Percentiles rank a stretch among this genome's conserved stretches.
These are phyloP conservation scores for Mangifera indica DNA, from an alignment of 345 rosid species.

Conservation along the genomic window DNA sequence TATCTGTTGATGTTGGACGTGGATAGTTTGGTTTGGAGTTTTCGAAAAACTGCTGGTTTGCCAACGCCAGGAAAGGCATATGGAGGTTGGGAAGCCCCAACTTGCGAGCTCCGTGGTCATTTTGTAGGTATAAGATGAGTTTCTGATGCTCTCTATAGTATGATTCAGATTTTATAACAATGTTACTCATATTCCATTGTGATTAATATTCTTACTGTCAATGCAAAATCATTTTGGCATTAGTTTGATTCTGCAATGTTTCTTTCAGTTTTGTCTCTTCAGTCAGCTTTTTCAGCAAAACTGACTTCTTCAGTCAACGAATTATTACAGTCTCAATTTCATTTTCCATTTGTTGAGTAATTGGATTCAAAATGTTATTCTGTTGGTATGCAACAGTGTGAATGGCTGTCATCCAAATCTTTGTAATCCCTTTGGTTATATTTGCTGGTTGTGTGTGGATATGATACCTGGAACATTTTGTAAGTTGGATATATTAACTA, in stretches of 20 bases:
- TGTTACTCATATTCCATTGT: neutral
- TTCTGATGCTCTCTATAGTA: neutral
- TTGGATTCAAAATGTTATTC: neutral
- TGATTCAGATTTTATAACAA: neutral
- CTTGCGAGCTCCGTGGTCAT: constrained; percentile 83
- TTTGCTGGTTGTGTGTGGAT: neutral
- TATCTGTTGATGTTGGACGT: constrained; percentile 81
- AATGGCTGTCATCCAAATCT: neutral
- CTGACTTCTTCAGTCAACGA: neutral
- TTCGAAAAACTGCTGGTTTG: constrained; percentile 77
- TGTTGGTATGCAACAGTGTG: neutral
- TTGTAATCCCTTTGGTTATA: neutral
- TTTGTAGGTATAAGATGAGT: constrained; percentile 63
- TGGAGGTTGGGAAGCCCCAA: constrained; percentile 88
- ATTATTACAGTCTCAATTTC: neutral
- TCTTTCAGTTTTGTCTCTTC: neutral
- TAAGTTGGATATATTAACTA: neutral
- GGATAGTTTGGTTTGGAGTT: constrained; percentile 80
- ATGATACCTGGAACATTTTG: neutral
- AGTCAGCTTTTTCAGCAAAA: neutral
- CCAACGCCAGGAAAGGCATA: constrained; percentile 57
- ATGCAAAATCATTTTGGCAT: neutral
- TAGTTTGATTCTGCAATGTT: constrained; percentile 1
- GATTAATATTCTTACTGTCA: neutral
- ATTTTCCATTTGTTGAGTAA: neutral